Evolutionary conservation across 2,329 filamentous ascomycete genomes (phyloP).

Genomic region (Penicillium crustosum): DNA sequence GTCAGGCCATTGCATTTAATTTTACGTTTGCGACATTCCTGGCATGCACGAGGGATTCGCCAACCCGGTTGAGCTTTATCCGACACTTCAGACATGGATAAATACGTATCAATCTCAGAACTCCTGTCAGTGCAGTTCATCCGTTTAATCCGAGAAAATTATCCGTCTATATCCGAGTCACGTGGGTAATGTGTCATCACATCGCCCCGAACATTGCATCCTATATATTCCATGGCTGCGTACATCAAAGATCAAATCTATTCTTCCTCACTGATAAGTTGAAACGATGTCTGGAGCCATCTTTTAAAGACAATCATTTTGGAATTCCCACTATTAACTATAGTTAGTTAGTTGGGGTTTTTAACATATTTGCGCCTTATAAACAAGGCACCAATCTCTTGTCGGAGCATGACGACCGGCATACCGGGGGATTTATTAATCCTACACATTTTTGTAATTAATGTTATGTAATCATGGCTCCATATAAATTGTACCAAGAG

Average conservation of each 20-base stretch:
- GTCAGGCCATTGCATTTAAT: conserved; percentile 42
- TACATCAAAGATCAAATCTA: background rate
- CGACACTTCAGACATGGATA: conserved; percentile 28
- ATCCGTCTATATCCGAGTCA: conserved; percentile 26
- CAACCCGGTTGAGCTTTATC: conserved; percentile 22
- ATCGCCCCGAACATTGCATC: no score
- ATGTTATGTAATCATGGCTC: no score
- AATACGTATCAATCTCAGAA: background rate
- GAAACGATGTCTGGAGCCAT: background rate
- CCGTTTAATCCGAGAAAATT: conserved; percentile 11
- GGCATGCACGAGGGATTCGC: conserved; percentile 42
- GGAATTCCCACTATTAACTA: background rate
- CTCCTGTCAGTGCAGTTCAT: conserved; percentile 5
- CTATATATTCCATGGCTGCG: background rate
- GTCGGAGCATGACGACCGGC: no score
- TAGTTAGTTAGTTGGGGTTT: no score
- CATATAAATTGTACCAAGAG: no score
- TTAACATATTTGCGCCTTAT: no score
- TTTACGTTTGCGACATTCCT: conserved; percentile 45
- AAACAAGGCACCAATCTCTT: background rate
- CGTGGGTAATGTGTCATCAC: conserved; percentile 5
- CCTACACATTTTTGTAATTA: no score
- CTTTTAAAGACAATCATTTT: no score
- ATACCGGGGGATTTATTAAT: no score
- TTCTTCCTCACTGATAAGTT: background rate